phyloP scores from a whole-genome alignment of 2,329 filamentous ascomycete species.

The Ophiocordyceps robertsii region DNA sequence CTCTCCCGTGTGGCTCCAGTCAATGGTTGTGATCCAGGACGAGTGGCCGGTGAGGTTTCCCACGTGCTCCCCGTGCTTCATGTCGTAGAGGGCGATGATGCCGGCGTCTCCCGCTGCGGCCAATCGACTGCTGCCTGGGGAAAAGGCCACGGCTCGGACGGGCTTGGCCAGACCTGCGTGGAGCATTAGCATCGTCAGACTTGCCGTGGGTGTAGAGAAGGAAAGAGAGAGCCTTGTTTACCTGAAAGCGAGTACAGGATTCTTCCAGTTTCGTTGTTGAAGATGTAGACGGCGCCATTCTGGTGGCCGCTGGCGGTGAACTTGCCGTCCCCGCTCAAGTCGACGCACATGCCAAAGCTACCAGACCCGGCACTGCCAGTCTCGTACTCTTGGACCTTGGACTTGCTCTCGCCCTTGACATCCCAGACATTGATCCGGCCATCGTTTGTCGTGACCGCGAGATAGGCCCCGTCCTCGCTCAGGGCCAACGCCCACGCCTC shows the following conservation, averaged over 20 bases:
- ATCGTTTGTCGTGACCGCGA: conserved; percentile 80
- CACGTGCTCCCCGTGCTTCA: conserved; percentile 82
- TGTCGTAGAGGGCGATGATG: conserved; percentile 85
- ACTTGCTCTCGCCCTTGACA: conserved; percentile 35
- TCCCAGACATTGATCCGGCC: conserved; percentile 88
- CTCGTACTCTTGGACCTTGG: conserved; percentile 71
- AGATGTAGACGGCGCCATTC: conserved; percentile 84
- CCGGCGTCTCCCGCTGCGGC: conserved; percentile 83
- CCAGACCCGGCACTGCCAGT: conserved; percentile 58
- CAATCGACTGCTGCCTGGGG: conserved; percentile 68
- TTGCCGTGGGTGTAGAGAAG: not conserved
- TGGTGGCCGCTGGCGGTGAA: conserved; percentile 89
- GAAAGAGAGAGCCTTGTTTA: conserved; percentile 22
- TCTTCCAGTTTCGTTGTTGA: conserved; percentile 80
- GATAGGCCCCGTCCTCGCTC: conserved; percentile 68
- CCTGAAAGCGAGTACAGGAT: conserved; percentile 76
- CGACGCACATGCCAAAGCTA: conserved; percentile 81
- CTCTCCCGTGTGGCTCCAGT: conserved; percentile 90
- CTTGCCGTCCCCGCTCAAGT: conserved; percentile 64
- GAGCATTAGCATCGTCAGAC: not conserved
- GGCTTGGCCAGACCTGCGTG: conserved; percentile 65
- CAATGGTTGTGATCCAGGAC: conserved; percentile 80
- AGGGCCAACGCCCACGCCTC: conserved; percentile 82
- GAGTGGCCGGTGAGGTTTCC: conserved; percentile 68
- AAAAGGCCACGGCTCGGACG: conserved; percentile 76